Base-by-base conservation (phyloP, 768 basidiomycete genomes). In the Rickenella mellea region DNA sequence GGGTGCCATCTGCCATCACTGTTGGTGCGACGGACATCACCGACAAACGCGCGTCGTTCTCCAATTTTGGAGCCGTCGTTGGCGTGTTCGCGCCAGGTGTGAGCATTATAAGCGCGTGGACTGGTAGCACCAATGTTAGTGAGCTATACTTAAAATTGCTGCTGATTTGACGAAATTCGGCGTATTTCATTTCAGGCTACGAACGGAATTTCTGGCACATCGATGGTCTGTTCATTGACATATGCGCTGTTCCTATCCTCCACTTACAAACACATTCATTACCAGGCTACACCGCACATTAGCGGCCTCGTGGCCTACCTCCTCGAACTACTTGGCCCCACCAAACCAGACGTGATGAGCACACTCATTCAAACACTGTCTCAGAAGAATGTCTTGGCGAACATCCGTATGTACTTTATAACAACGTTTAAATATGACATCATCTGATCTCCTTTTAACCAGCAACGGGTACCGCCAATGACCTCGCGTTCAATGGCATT, bases 1-100 rank as follows among this genome's bases (percentile, higher is more conserved):
- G 63, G 35, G 57, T 56, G 1, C 48, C 59, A 4, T 46, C 47
- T 12, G 67, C 59, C 19, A 63, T 60, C 42, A 68, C 68, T 19
- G 63, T 70, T 28, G 69, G 64, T 28, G 64, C 68, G 8, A 55
- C 49, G 14, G 58, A 52, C 32, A 67, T 70, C 48, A 45, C 48
- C 6, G 67, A 66, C 38, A 49, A 49, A 4, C 52, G 61, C 6
- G 57, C 62, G 21, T 55, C 44, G 5, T 66, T 60, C 60, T 68
- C 66, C 39, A 68, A 69, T 55, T 67, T 52, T 39, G 69, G 69
- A n/a, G n/a, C 54, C n/a, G 49, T 58, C 32, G 61, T 70, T 45
- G 62, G 68, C 45, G 43, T 69, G 48, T 66, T 65, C 42, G 69
- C 67, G 7, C 67, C 68, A 25, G 69, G 68, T 15, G 39, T 43